These are phyloP conservation scores for Hyphopichia wangnamkhiaoensis DNA, from an alignment of 1,139 yeast species.

Conservation along the genomic window DNA sequence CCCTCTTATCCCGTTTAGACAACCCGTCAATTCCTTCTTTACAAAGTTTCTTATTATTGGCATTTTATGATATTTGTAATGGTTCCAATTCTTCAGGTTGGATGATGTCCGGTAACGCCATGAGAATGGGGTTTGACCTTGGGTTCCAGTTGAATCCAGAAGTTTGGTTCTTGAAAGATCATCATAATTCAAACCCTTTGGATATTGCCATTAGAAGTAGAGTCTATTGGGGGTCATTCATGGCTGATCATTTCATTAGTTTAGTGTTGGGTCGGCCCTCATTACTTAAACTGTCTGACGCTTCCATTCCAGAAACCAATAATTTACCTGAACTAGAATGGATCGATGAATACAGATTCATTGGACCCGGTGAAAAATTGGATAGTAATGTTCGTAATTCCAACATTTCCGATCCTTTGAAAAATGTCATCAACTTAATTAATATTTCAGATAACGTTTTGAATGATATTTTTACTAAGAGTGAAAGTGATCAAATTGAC, in stretches of 20 bases:
- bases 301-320: slow-evolving; percentile 61
- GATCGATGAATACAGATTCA: slow-evolving; percentile 50
- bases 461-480: slow-evolving; percentile 52
- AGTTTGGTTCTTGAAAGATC: slow-evolving; percentile 48
- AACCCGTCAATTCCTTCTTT: slow-evolving; percentile 45
- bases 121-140: slow-evolving; percentile 64
- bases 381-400: slow-evolving; percentile 22
- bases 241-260: slow-evolving; percentile 65
- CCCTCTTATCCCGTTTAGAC: slow-evolving; percentile 42
- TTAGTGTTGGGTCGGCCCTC: slow-evolving; percentile 61
- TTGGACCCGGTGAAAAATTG: slow-evolving; percentile 21
- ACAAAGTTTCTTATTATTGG: slow-evolving; percentile 52
- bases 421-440: slow-evolving; percentile 49
- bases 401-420: slow-evolving; percentile 50
- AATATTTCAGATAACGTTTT: slow-evolving; percentile 56
- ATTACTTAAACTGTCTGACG: slow-evolving; percentile 54
- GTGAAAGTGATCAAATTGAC: slow-evolving; percentile 18
- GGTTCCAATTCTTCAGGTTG: slow-evolving; percentile 61
- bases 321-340: slow-evolving; percentile 62
- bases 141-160: slow-evolving; percentile 66
- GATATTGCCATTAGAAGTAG: slow-evolving; percentile 59
- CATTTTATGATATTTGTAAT: slow-evolving; percentile 57
- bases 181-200: slow-evolving; percentile 30
- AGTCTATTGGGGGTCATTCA: slow-evolving; percentile 67
- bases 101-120: slow-evolving; percentile 62